These are phyloP conservation scores for Neurospora sp. DNA, from an alignment of 495 filamentous ascomycete genomes.

Conservation along the genomic window DNA sequence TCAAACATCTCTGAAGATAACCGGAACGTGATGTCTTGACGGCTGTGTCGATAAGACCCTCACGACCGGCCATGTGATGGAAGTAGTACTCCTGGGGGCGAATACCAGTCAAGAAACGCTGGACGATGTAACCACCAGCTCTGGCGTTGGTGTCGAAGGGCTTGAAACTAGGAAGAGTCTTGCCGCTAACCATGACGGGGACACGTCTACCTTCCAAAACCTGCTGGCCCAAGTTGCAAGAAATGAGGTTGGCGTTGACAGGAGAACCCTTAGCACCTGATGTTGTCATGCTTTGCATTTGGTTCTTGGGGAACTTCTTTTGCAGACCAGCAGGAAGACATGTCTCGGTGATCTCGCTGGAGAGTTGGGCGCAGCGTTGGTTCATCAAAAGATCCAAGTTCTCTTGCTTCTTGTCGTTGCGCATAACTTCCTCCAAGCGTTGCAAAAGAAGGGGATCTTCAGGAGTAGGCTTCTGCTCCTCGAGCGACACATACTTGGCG, in stretches of 20 bases:
- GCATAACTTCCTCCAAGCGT: conserved; percentile 78
- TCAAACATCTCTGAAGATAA: conserved; percentile 93
- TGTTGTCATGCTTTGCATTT: conserved; percentile 98
- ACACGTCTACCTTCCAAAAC: conserved; percentile 91
- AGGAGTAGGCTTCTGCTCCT: conserved; percentile 44
- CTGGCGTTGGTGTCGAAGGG: conserved; percentile 82
- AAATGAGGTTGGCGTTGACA: conserved; percentile 96
- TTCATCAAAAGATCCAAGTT: conserved; percentile 82
- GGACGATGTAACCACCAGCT: conserved; percentile 87
- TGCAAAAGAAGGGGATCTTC: conserved; percentile 60
- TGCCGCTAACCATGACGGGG: conserved; percentile 95
- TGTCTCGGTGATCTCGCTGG: conserved; percentile 62
- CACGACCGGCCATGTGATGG: conserved; percentile 98
- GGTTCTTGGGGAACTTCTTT: conserved; percentile 91
- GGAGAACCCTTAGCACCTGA: conserved; percentile 89
- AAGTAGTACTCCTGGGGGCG: conserved; percentile 98
- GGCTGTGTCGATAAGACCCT: conserved; percentile 98
- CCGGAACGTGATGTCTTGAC: conserved; percentile 97
- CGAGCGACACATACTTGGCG: conserved; percentile 84
- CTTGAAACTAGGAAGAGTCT: conserved; percentile 88
- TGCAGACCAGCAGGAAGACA: conserved; percentile 75
- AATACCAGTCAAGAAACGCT: conserved; percentile 97
- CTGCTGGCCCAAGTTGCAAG: conserved; percentile 94
- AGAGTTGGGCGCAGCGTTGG: conserved; percentile 56
- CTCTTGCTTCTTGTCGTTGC: conserved; percentile 82